phyloP scores from a whole-genome alignment of 345 rosid genomes.

The Euphorbia peplus region DNA sequence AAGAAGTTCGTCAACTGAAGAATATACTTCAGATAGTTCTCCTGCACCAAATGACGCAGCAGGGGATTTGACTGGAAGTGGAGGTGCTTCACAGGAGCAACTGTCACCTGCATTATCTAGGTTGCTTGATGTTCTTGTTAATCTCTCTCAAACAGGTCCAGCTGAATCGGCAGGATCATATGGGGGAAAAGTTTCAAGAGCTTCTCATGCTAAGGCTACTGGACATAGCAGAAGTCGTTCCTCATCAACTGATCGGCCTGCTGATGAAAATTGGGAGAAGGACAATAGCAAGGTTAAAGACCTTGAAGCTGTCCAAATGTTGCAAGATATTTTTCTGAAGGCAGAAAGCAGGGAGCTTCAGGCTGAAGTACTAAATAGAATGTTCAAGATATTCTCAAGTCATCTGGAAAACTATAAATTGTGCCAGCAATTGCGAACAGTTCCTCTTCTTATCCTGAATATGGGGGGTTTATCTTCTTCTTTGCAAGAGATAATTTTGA shows the following conservation, averaged over 20 bases:
- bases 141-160: conserved; percentile 89
- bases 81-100: conserved; percentile 45
- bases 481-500: conserved; percentile 89
- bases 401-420: conserved; percentile 88
- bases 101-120: conserved; percentile 83
- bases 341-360: conserved; percentile 77
- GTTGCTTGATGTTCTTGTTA: conserved; percentile 92
- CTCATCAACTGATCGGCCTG: conserved; percentile 55
- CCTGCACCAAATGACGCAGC: conserved; percentile 31
- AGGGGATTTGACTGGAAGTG: conserved; percentile 31
- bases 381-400: conserved; percentile 98
- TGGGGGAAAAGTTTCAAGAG: conserved; percentile 51
- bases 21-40: conserved; percentile 34
- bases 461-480: conserved; percentile 93
- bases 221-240: conserved; percentile 64
- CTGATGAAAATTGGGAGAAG: conserved; percentile 77
- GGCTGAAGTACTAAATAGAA: conserved; percentile 95
- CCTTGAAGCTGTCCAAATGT: conserved; percentile 98
- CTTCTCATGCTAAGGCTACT: conserved; percentile 48
- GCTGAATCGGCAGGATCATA: conserved; percentile 36
- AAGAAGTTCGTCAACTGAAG: conserved; percentile 36
- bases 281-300: conserved; percentile 85
- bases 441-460: conserved; percentile 92
- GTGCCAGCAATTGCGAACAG: conserved; percentile 91
- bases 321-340: conserved; percentile 94